A percentile compares a stretch with the other conserved stretches of the same genome.
Conservation (phyloP, 805 yeast genomes). For the Monosporozyma yasuniensis region DNA sequence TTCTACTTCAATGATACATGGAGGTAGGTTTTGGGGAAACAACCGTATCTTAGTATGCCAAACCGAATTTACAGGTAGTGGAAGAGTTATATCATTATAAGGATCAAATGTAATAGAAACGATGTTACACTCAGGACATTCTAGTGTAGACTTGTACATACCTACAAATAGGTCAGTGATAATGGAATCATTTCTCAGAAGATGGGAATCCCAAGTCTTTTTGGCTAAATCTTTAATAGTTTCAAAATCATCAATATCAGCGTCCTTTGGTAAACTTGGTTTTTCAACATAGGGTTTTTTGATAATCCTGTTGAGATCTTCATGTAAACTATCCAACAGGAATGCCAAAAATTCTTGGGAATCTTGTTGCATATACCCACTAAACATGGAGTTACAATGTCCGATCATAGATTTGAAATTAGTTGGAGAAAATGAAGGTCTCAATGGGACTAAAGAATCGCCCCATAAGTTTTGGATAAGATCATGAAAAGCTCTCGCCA, state of each 20-base stretch:
- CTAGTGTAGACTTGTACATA: constrained; percentile 76
- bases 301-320: constrained; percentile 76
- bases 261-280: constrained; percentile 63
- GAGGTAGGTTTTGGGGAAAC: constrained; percentile 48
- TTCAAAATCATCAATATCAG: constrained; percentile 42
- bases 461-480: constrained; percentile 55
- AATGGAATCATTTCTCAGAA: constrained; percentile 72
- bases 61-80: constrained; percentile 65
- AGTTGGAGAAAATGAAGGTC: constrained; percentile 47
- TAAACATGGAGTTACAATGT: constrained; percentile 68
- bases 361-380: constrained; percentile 87
- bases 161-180: constrained; percentile 85
- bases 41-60: constrained; percentile 63
- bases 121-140: constrained; percentile 77
- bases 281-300: constrained; percentile 83
- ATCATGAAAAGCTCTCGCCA: constrained; percentile 67
- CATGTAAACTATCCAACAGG: constrained; percentile 84
- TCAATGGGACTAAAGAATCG: constrained; percentile 14
- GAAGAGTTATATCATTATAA: constrained; percentile 79
- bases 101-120: constrained; percentile 90
- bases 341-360: constrained; percentile 91
- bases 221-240: constrained; percentile 58
- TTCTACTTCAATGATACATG: constrained; percentile 58
- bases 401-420: constrained; percentile 77
- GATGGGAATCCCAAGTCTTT: constrained; percentile 74